Evolutionary conservation across 2,329 filamentous ascomycete species (phyloP).

Genomic region (Thelonectria olida): DNA sequence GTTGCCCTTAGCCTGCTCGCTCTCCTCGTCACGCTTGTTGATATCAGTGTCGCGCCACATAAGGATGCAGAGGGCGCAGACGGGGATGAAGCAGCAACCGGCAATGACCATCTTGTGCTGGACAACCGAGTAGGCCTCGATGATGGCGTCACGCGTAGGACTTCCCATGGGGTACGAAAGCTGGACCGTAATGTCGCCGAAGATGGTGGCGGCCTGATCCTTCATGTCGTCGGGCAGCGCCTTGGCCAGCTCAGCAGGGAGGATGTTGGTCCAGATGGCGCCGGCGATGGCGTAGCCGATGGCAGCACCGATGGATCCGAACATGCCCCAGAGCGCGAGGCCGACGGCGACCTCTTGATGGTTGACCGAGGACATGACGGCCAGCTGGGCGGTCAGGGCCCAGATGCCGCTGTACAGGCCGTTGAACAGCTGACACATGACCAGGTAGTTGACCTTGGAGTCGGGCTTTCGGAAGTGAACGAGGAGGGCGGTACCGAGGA

Average conservation of each 20-base stretch:
- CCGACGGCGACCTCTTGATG: conserved; percentile 66
- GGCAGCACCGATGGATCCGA: conserved; percentile 66
- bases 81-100: conserved; percentile 47
- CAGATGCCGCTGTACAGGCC: conserved; percentile 55
- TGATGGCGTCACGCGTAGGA: conserved; percentile 63
- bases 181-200: conserved; percentile 63
- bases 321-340: conserved; percentile 65
- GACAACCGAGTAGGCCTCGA: conserved; percentile 60
- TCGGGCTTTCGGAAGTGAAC: conserved; percentile 45
- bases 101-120: conserved; percentile 52
- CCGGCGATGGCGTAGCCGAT: conserved; percentile 67
- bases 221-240: conserved; percentile 54
- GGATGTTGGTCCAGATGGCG: conserved; percentile 67
- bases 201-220: conserved; percentile 45
- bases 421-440: conserved; percentile 62
- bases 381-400: conserved; percentile 60
- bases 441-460: conserved; percentile 53
- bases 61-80: conserved; percentile 44
- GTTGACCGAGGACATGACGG: conserved; percentile 62
- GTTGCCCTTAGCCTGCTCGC: conserved; percentile 44
- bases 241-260: conserved; percentile 52
- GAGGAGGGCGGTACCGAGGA: conserved; percentile 59
- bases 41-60: conserved; percentile 51
- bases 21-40: conserved; percentile 42
- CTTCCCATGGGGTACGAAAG: conserved; percentile 57